Base-by-base conservation (phyloP, 1,139 yeast genomes). In the Lodderomyces jiufengensis region DNA sequence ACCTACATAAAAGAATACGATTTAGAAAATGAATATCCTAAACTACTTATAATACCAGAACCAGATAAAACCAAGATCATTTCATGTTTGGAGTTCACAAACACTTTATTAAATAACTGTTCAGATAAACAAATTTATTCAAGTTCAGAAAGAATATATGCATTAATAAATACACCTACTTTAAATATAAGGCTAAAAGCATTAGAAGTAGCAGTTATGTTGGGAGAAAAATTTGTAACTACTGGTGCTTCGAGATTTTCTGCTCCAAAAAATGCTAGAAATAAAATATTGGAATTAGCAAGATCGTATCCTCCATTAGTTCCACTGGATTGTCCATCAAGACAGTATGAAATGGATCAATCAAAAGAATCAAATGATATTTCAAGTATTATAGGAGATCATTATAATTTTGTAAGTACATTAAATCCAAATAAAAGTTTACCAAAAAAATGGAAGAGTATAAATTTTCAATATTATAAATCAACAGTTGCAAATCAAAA, bases 101-200 rank as follows among this genome's bases (percentile, higher is more conserved):
- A 74, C 25, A 60, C 77, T 41, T 62, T 90, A 32, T 61, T 88
- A 34, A 86, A 81, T 30, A 79, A 84, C 48, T 83, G 94, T 43
- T 69, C 80, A 16, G 80, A 81, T 49, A 70, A 86, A 42, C 72
- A 73, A 37, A 68, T 86, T 12, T 90, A 85, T 56, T 67, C 80
- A 13, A 80, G 90, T 24, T 64, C 76, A 31, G 84, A 83, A 40
- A 67, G 82, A 35, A 67, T 88, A 40, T 76, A 71, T 42, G 69
- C 69, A 32, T 63, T 90, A 45, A 54, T 88, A 37, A 75, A 74
- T 41, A 72, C 83, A 11, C 76, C 80, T 3, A 76, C 83, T 7
- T 61, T 84, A 24, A 70, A 70, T 27, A 74, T 87, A 7, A 70
- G 82, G 40, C 63, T 81, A 32, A 68, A 76, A 5, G 81, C 88